These are phyloP conservation scores for Hymenoscyphus occultus DNA, from an alignment of 2,329 filamentous ascomycete genomes.

Conservation along the genomic window DNA sequence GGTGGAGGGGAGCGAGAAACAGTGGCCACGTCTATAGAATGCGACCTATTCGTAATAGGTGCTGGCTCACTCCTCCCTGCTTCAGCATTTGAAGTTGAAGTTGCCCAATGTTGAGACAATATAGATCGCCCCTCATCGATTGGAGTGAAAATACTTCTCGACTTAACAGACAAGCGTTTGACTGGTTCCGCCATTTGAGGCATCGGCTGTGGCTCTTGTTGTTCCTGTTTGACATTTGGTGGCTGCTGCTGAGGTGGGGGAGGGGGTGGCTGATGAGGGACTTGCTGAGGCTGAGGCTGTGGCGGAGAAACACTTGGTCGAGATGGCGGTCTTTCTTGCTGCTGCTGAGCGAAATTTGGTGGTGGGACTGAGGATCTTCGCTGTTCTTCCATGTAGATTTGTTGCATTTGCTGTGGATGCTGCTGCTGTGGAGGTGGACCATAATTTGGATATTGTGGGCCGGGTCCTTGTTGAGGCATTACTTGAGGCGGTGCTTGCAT, in stretches of 20 bases:
- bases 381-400: conserved; percentile 73
- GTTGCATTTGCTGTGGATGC: conserved; percentile 51
- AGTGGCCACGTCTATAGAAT: conserved; percentile 62
- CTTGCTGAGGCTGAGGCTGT: conserved; percentile 53
- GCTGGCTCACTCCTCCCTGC: conserved; percentile 28
- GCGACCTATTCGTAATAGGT: conserved; percentile 49
- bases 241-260: conserved; percentile 43
- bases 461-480: conserved; percentile 39
- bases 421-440: conserved; percentile 32
- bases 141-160: conserved; percentile 87
- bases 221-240: conserved; percentile 35
- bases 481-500: conserved; percentile 25
- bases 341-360: conserved; percentile 51
- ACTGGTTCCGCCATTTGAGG: conserved; percentile 50
- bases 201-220: conserved; percentile 48
- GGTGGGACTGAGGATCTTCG: conserved; percentile 70
- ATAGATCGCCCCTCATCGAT: conserved; percentile 92
- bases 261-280: conserved; percentile 48
- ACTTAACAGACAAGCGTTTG: conserved; percentile 50
- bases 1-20: conserved; percentile 52
- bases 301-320: conserved; percentile 54
- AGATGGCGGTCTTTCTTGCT: conserved; percentile 51
- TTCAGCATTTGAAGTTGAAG: conserved; percentile 50
- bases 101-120: conserved; percentile 76
- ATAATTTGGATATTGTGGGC: conserved; percentile 44